A percentile compares a stretch with the other conserved stretches of the same genome.
Evolutionary conservation across 257 asterid genomes (phyloP).

Genomic region (Asclepias syriaca): DNA sequence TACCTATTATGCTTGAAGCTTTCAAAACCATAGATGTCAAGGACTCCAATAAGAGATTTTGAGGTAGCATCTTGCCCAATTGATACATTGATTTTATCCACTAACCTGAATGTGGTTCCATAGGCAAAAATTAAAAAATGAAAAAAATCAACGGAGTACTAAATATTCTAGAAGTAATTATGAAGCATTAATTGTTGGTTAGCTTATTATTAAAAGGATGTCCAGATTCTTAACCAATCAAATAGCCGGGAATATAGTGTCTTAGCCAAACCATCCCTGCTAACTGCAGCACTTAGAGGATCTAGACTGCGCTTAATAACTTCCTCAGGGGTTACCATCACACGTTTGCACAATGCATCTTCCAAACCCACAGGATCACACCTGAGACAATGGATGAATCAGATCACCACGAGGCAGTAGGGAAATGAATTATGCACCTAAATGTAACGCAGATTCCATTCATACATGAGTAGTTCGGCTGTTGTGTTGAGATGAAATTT

Average conservation of each 20-base stretch:
- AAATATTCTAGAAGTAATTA: not conserved
- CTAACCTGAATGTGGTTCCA: constrained; percentile 63
- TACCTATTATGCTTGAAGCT: constrained; percentile 97
- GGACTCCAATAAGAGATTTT: constrained; percentile 81
- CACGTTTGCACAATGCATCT: constrained; percentile 96
- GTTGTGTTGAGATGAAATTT: constrained; percentile 82
- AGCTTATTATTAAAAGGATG: constrained; percentile 14
- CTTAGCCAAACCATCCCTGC: constrained; percentile 97
- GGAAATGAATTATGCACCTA: constrained; percentile 27
- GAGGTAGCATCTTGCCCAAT: constrained; percentile 87
- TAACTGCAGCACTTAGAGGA: constrained; percentile 83
- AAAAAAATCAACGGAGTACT: not conserved
- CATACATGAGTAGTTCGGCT: constrained; percentile 83
- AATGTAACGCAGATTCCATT: constrained; percentile 29
- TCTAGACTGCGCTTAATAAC: constrained; percentile 95
- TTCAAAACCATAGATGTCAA: constrained; percentile 94
- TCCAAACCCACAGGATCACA: constrained; percentile 79
- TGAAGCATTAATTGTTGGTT: not conserved
- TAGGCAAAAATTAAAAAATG: not conserved
- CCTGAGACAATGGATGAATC: constrained; percentile 42
- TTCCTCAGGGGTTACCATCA: constrained; percentile 98
- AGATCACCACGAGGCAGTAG: constrained; percentile 24
- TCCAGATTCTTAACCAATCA: constrained; percentile 63
- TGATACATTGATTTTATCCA: constrained; percentile 81
- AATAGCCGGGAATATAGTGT: constrained; percentile 86